phyloP scores from a whole-genome alignment of 768 basidiomycete genomes.

The Glaciozyma martinii region DNA sequence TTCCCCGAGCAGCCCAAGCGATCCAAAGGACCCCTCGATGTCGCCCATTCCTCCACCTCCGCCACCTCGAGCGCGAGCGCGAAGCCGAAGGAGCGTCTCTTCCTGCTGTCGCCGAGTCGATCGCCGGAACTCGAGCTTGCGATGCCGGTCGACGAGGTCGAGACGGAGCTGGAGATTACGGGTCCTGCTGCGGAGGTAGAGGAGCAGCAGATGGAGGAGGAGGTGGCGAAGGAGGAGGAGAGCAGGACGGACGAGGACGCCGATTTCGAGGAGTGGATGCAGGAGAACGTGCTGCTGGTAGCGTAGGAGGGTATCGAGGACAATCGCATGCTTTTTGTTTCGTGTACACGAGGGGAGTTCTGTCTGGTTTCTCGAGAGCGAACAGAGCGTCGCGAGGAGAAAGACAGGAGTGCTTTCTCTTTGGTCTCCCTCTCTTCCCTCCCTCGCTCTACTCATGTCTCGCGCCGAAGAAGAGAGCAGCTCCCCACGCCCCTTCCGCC shows the following conservation, averaged over 20 bases:
- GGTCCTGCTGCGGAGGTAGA: background rate
- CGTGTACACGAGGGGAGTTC: too few relatives aligned
- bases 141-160: background rate
- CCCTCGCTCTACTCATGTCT: too few relatives aligned
- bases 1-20: background rate
- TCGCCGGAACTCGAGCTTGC: background rate
- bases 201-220: background rate
- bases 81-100: background rate
- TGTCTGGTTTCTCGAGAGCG: too few relatives aligned
- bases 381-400: too few relatives aligned
- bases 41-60: background rate
- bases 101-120: background rate
- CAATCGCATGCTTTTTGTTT: background rate
- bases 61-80: background rate
- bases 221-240: background rate
- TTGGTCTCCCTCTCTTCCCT: too few relatives aligned
- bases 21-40: background rate
- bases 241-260: background rate
- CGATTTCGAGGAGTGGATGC: constrained; percentile 15
- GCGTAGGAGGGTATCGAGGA: background rate
- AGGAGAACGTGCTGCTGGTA: constrained; percentile 7
- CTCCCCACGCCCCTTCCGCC: background rate
- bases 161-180: too few relatives aligned
- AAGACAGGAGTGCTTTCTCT: too few relatives aligned
- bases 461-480: too few relatives aligned